Evolutionary conservation across 1,284 basidiomycete species (phyloP).

Genomic region (Baeospora myosura): DNA sequence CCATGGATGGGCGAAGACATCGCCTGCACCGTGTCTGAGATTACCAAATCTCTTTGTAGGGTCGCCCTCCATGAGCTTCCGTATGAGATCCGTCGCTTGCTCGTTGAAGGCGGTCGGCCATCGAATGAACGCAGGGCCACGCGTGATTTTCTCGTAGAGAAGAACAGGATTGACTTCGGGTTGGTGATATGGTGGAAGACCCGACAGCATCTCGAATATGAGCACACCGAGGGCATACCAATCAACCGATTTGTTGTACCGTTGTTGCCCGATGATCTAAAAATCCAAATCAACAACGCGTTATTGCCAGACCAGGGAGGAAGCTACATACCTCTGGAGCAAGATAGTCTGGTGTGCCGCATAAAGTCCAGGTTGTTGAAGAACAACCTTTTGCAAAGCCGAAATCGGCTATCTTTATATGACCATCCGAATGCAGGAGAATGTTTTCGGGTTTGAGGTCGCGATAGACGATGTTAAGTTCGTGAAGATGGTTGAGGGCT

Average conservation of each 20-base stretch:
- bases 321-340: conserved; percentile 67
- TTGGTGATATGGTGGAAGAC: conserved; percentile 73
- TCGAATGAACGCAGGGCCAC: conserved; percentile 67
- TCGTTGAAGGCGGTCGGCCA: conserved; percentile 84
- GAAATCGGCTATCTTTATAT: conserved; percentile 98
- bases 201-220: conserved; percentile 95
- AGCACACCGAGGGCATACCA: conserved; percentile 98
- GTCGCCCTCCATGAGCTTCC: conserved; percentile 86
- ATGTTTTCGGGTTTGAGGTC: conserved; percentile 99
- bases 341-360: conserved; percentile 95
- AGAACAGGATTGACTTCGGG: conserved; percentile 57
- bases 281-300: conserved; percentile 4
- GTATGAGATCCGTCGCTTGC: conserved; percentile 82
- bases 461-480: conserved; percentile 90
- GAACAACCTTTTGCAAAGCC: conserved; percentile 93
- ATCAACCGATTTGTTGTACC: conserved; percentile 97
- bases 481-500: conserved; percentile 90
- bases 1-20: conserved; percentile 96
- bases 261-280: conserved; percentile 79
- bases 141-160: conserved; percentile 77
- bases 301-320: not conserved
- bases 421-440: conserved; percentile 86
- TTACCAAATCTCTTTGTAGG: conserved; percentile 92
- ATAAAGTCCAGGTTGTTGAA: conserved; percentile 94
- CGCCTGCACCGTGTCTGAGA: conserved; percentile 83